Base-by-base conservation (phyloP, 257 asterid species). In the Petunia axillaris region DNA sequence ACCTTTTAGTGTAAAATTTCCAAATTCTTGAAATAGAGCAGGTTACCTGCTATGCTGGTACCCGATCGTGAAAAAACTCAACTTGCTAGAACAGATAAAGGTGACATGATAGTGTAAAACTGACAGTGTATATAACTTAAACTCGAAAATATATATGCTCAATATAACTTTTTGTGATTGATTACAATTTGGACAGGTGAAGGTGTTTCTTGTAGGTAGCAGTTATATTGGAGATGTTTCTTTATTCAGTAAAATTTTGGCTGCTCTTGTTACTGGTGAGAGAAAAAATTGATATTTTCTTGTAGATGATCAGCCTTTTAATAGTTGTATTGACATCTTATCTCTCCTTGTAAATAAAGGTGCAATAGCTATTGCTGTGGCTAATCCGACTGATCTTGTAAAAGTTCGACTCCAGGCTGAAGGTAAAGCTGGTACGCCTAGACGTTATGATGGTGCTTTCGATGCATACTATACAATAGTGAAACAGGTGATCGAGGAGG, bases 321-420 rank as follows among this genome's bases (percentile, higher is more conserved):
- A 58, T 71, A 15, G 9, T 44, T 85, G 64, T 55, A 36, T 57
- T 84, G 11, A 75, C 54, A 6, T 81, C 64, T 48, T 75, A 11
- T 81, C 39, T 85, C 66, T 85, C 81, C 60, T 75, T 84, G 70
- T 43, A 50, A 37, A 8, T 15, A 81, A 73, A 94, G 98, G 98
- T 89, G 98, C 98, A 83, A 86, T 94, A 79, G 98, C 97, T 81
- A 94, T 94, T 83, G 67, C 83, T n/a, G 96, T 94, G 85, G 98
- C 98, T 71, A 94, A 93, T 91, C 98, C 98, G 50, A 94, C 98
- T 63, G 98, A 94, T 89, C 97, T 94, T 57, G 98, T 94, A 80
- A 93, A 94, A 88, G 91, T 93, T 87, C 93, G 98, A 76, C 98
- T 94, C 84, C 98, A 94, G 87, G 93, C 97, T 73, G 98, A 94